Conservation (phyloP, 345 rosid species). For the Pugionium dolabratum region DNA sequence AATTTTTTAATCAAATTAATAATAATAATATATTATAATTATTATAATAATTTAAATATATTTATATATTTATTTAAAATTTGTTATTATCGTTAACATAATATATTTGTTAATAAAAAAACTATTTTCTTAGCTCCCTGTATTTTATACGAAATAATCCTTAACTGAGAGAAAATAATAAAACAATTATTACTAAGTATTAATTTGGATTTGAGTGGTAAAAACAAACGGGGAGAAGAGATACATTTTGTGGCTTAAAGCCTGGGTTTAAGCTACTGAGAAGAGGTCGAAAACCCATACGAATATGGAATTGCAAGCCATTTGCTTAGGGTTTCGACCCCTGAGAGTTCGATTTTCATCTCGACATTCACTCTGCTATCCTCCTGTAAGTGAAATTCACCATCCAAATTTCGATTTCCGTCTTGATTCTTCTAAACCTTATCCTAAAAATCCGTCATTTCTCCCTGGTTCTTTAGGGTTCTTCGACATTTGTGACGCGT, state of each 20-base stretch:
- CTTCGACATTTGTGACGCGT: constrained; percentile 31
- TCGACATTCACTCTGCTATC: constrained; percentile 24
- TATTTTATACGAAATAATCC: too few relatives aligned
- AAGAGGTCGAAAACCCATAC: constrained; percentile 30
- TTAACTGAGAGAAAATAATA: too few relatives aligned
- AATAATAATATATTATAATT: too few relatives aligned
- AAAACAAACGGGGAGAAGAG: background rate
- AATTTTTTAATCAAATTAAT: too few relatives aligned
- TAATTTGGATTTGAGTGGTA: background rate
- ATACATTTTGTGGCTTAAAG: constrained; percentile 1
- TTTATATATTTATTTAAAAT: too few relatives aligned
- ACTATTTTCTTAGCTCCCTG: too few relatives aligned
- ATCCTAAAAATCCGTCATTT: constrained; percentile 20
- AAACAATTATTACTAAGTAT: too few relatives aligned
- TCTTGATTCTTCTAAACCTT: constrained; percentile 26
- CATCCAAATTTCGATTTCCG: background rate
- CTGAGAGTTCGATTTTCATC: constrained; percentile 41
- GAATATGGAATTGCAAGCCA: constrained; percentile 54
- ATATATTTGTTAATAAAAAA: too few relatives aligned
- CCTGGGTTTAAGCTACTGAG: constrained; percentile 29
- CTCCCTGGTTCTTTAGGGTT: constrained; percentile 40
- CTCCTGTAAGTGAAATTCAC: constrained; percentile 42
- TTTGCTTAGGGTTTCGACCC: constrained; percentile 48
- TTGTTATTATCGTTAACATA: too few relatives aligned
- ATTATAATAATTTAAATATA: too few relatives aligned